A percentile compares a stretch with the other conserved stretches of the same genome.
Evolutionary conservation across 345 rosid genomes (phyloP).

Genomic region (Zanthoxylum bungeanum): DNA sequence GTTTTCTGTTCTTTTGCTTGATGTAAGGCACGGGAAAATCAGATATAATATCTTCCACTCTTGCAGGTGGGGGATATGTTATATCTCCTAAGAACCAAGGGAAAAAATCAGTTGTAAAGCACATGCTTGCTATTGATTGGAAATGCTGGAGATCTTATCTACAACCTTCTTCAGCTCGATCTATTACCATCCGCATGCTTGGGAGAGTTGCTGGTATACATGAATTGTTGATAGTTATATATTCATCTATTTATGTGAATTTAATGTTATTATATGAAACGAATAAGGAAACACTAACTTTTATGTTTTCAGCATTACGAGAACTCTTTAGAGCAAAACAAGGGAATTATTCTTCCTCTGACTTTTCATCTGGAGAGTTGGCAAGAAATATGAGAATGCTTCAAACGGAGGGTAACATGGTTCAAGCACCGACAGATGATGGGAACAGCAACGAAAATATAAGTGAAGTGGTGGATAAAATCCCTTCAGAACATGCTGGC

Average conservation of each 20-base stretch:
- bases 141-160: constrained; percentile 88
- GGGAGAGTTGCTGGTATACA: constrained; percentile 81
- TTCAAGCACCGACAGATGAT: constrained; percentile 29
- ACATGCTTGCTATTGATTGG: constrained; percentile 98
- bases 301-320: constrained; percentile 56
- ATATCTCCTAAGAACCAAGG: constrained; percentile 75
- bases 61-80: constrained; percentile 93
- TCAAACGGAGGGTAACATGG: constrained; percentile 26
- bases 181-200: constrained; percentile 84
- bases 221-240: constrained; percentile 14
- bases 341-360: constrained; percentile 54
- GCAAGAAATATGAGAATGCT: constrained; percentile 36
- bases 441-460: constrained; percentile 35
- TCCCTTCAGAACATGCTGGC: constrained; percentile 72
- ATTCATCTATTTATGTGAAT: constrained; percentile 2
- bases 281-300: not conserved
- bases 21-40: not conserved
- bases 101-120: constrained; percentile 77
- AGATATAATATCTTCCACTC: constrained; percentile 17
- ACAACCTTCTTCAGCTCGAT: constrained; percentile 59
- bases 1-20: not conserved
- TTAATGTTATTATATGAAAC: not conserved
- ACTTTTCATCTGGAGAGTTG: constrained; percentile 70
- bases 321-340: constrained; percentile 73
- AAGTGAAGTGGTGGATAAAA: constrained; percentile 54